Conservation (phyloP, 306 rosid species). For the Parietaria judaica region DNA sequence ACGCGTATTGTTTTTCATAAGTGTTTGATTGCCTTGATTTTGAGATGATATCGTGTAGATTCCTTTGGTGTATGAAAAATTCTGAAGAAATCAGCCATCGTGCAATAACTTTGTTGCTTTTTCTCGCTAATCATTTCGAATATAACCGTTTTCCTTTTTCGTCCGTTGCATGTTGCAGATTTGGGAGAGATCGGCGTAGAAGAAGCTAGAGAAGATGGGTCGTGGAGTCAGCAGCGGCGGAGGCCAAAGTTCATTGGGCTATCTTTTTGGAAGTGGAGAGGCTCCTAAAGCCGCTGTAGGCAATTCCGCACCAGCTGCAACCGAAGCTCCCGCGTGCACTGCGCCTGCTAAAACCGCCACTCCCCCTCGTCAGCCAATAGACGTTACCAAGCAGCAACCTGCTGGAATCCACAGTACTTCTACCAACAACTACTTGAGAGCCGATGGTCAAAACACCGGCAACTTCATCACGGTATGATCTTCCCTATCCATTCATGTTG, state of each 20-base stretch:
- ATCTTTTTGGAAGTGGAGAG: conserved; percentile 93
- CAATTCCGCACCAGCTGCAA: conserved; percentile 38
- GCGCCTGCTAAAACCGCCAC: conserved; percentile 52
- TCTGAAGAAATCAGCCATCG: not conserved
- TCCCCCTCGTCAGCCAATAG: conserved; percentile 34
- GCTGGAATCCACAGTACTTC: conserved; percentile 91
- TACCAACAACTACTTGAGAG: conserved; percentile 54
- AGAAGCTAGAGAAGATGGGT: conserved; percentile 60
- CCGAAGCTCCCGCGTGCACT: conserved; percentile 35
- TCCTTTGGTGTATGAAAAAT: not conserved
- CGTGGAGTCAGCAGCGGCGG: conserved; percentile 99
- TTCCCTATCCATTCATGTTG: conserved; percentile 6
- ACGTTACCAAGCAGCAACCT: conserved; percentile 59
- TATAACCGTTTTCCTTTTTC: not conserved
- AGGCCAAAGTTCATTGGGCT: conserved; percentile 96
- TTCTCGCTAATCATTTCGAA: conserved; percentile 1
- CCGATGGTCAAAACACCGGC: conserved; percentile 96
- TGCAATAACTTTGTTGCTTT: not conserved
- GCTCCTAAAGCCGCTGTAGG: conserved; percentile 56
- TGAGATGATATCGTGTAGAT: conserved; percentile 5
- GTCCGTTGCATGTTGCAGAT: conserved; percentile 18
- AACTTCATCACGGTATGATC: conserved; percentile 79
- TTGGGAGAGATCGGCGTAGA: conserved; percentile 19
- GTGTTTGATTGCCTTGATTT: conserved; percentile 4
- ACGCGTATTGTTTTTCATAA: not conserved